Evolutionary conservation across 192 early-diverging fungal species (phyloP).

Genomic region (Podila clonocystis): DNA sequence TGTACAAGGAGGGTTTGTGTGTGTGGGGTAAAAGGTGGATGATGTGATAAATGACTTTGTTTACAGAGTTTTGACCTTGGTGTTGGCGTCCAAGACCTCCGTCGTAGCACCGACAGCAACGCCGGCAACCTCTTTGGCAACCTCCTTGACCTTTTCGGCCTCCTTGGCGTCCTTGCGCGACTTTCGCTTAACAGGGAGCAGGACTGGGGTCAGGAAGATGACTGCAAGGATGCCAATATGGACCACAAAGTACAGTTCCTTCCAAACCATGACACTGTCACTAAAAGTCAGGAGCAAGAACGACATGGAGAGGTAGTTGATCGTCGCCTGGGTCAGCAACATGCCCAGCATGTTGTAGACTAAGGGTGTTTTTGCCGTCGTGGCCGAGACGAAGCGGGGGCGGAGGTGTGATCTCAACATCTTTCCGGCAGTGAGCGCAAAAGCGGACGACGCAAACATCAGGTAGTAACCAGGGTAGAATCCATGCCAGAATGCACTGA

Average conservation of each 20-base stretch:
- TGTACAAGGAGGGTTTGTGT: neutral
- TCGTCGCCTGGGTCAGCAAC: slow-evolving; percentile 66
- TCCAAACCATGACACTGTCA: slow-evolving; percentile 69
- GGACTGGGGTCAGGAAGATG: slow-evolving; percentile 21
- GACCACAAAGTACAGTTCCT: slow-evolving; percentile 65
- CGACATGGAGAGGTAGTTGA: slow-evolving; percentile 76
- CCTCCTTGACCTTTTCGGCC: slow-evolving; percentile 28
- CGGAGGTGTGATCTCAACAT: slow-evolving; percentile 28
- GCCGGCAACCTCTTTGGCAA: slow-evolving; percentile 11
- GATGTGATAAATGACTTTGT: neutral
- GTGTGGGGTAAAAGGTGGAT: neutral
- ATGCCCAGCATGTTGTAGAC: slow-evolving; percentile 82
- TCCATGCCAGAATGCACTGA: slow-evolving; percentile 96
- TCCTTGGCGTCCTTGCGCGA: slow-evolving; percentile 20
- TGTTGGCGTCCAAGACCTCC: slow-evolving; percentile 12
- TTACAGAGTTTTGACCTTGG: slow-evolving; percentile 30
- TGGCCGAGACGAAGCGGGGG: slow-evolving; percentile 8
- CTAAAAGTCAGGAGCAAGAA: slow-evolving; percentile 73
- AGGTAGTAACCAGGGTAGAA: slow-evolving; percentile 89
- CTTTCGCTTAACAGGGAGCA: slow-evolving; percentile 45
- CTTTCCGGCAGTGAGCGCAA: slow-evolving; percentile 17
- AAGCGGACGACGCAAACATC: slow-evolving; percentile 51
- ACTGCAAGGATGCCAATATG: slow-evolving; percentile 66
- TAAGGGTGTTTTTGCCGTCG: slow-evolving; percentile 21
- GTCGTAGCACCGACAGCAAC: slow-evolving; percentile 15